Evolutionary conservation across 805 yeast genomes (phyloP).

Genomic region (Candida mattraensis): DNA sequence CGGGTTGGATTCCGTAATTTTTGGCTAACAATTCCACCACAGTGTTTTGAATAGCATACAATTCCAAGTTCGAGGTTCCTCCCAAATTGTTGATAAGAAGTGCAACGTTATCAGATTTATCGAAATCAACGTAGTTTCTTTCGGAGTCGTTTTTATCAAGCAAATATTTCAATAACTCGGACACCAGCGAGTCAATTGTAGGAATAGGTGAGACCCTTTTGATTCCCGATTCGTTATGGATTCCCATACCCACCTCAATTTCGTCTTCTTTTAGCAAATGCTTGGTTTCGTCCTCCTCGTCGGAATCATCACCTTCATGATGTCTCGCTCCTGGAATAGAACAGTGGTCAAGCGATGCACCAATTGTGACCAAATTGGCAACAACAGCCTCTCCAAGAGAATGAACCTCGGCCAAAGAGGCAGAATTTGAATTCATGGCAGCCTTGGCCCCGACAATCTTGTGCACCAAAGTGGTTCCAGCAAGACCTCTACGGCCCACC

Average conservation of each 20-base stretch:
- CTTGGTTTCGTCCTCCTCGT: conserved; percentile 36
- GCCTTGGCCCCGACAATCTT: conserved; percentile 75
- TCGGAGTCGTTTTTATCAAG: conserved; percentile 66
- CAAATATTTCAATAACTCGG: conserved; percentile 60
- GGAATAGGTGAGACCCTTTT: conserved; percentile 67
- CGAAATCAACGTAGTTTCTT: conserved; percentile 76
- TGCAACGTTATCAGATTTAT: conserved; percentile 57
- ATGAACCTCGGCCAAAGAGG: conserved; percentile 52
- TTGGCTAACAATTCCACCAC: conserved; percentile 53
- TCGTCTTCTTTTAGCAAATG: conserved; percentile 54
- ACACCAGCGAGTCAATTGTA: conserved; percentile 56
- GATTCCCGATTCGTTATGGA: conserved; percentile 92
- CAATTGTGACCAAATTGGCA: conserved; percentile 75
- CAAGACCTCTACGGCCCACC: conserved; percentile 93
- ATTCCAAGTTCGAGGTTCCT: conserved; percentile 80
- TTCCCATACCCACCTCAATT: conserved; percentile 93
- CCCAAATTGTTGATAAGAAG: conserved; percentile 84
- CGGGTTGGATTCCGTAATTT: conserved; percentile 58
- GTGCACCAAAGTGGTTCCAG: conserved; percentile 88
- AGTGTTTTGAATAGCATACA: conserved; percentile 68
- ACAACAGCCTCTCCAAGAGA: conserved; percentile 61
- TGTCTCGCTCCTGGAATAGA: conserved; percentile 78
- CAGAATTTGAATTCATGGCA: conserved; percentile 28
- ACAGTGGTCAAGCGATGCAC: conserved; percentile 86
- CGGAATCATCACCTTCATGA: conserved; percentile 41